These are phyloP conservation scores for Vigna nakashimae DNA, from an alignment of 306 rosid genomes.

Conservation along the genomic window DNA sequence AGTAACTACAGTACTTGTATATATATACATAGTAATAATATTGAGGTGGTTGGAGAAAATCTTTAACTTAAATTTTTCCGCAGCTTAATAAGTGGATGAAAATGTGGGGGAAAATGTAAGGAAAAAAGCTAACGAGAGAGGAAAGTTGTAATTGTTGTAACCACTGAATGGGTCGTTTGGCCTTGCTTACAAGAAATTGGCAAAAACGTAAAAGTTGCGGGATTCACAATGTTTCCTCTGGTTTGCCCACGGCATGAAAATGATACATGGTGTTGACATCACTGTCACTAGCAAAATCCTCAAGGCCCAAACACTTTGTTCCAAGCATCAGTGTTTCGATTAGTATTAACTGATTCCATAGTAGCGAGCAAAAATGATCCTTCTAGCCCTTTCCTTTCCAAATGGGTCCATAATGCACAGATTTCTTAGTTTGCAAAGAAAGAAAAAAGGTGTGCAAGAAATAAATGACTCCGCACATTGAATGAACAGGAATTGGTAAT, in stretches of 20 bases:
- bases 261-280: conserved; percentile 47
- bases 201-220: conserved; percentile 8
- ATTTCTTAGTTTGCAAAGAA: conserved; percentile 30
- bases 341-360: neutral
- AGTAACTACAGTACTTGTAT: too few relatives aligned
- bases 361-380: neutral
- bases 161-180: neutral
- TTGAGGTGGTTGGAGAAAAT: too few relatives aligned
- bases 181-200: conserved; percentile 34
- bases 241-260: conserved; percentile 42
- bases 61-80: too few relatives aligned
- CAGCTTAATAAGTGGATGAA: neutral
- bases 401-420: conserved; percentile 37
- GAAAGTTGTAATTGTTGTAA: neutral
- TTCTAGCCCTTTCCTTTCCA: conserved; percentile 8
- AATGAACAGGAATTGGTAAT: conserved; percentile 27
- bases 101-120: neutral
- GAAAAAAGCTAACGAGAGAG: neutral
- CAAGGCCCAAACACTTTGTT: conserved; percentile 8
- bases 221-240: conserved; percentile 16
- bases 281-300: neutral
- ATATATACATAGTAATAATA: too few relatives aligned
- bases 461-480: conserved; percentile 48
- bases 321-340: neutral
- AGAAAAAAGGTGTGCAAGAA: conserved; percentile 28